Percentiles rank a stretch among this genome's conserved stretches.
These are phyloP conservation scores for Castanea sativa DNA, from an alignment of 306 rosid genomes.

Conservation along the genomic window DNA sequence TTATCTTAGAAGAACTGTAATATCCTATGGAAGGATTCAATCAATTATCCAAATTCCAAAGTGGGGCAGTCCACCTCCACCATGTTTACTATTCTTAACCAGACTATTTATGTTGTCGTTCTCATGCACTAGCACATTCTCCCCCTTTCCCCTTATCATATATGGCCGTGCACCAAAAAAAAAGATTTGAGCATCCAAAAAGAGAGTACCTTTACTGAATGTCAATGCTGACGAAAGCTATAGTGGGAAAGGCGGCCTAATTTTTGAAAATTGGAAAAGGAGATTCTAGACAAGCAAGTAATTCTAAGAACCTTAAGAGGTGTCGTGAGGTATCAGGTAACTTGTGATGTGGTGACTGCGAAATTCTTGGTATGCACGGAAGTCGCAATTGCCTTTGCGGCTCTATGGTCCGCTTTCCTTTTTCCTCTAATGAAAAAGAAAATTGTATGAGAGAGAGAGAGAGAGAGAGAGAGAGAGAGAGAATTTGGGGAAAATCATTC, in stretches of 20 bases:
- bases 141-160: neutral
- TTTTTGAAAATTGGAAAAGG: neutral
- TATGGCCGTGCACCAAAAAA: neutral
- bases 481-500: neutral
- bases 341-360: neutral
- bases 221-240: neutral
- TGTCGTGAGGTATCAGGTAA: neutral
- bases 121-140: neutral
- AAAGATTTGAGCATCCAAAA: neutral
- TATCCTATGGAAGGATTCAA: neutral
- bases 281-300: neutral
- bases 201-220: neutral
- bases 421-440: neutral
- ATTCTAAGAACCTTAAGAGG: neutral
- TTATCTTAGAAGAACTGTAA: too few relatives aligned
- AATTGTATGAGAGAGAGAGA: neutral
- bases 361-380: neutral
- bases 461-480: neutral
- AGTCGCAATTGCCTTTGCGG: neutral
- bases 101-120: slow-evolving; percentile 5
- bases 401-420: neutral
- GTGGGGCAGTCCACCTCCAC: neutral
- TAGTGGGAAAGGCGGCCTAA: neutral
- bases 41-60: neutral
- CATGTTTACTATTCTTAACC: slow-evolving; percentile 18